Evolutionary conservation across 2,329 filamentous ascomycete genomes (phyloP), one percentile per base, ranked within the genome.

Genomic region (Hypoxylon sp.): DNA sequence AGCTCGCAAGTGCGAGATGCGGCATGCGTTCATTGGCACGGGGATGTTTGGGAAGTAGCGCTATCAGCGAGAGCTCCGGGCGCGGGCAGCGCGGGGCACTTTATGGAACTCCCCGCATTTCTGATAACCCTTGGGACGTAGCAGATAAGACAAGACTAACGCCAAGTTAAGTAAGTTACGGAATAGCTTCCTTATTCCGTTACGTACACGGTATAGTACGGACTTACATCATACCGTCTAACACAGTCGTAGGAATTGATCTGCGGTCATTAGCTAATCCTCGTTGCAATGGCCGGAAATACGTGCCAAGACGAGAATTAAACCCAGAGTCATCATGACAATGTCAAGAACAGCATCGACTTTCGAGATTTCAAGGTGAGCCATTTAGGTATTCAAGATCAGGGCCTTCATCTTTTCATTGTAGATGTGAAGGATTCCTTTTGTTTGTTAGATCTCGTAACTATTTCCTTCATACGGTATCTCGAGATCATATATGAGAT

Each of bases 291-390:
- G 64, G 14, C 17, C 33, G 46, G 25, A 66, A 68, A 71, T 44
- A 48, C 62, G 31, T 64, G 68, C 68, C 68, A 69, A 71, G 65
- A 71, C 51, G 42, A 64, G 40, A 65, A 64, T 70, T 62, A 55
- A 58, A 55, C 6, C 40, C 33, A 33, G 40, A 7, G 33, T 27
- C 33, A 11, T 22, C 30, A 55, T 55, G 27, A 17, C 49, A 25
- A 42, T 7, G 8, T 48, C 14, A 46, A 59, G 14, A 20, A 44
- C 7, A 44, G 57, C 44, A 20, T 35, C 44, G 57, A 53, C 10
- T 42, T 44, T 53, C 25, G 20, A 31, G 11, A 60, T n/a, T 22
- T 51, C 33, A 5, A 62, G 6, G 6, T 30, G 27, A 40, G 22
- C 2, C 20, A 59, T 13, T 7, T 37, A 40, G 31, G 17, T 54